Evolutionary conservation across 2,329 filamentous ascomycete genomes (phyloP), one percentile per base, ranked within the genome.

Genomic region (Karstenula rhodostoma): DNA sequence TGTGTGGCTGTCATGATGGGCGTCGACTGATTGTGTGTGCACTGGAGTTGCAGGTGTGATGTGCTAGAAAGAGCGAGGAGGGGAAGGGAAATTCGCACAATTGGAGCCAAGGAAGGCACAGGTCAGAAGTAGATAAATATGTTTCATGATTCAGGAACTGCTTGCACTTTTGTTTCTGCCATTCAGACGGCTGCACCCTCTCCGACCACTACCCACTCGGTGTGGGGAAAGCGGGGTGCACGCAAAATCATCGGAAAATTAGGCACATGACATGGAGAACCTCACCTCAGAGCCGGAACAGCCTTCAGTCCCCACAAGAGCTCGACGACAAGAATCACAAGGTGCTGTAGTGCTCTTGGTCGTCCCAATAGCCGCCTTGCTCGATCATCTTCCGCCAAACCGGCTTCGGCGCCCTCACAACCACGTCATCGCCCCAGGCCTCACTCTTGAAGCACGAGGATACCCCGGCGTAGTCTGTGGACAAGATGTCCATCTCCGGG

Each of bases 191-290:
- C 19, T 35, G 35, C n/a, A 50, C 19, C n/a, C 47, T 33, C 47
- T 50, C 29, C 15, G 29, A 22, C 7, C 12, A 29, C 6, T 50
- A 27, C 13, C 47, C 47, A 50, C 47, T 50, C 22, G 29, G 47
- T 50, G 47, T 50, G 47, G 47, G 47, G 29, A 35, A 35, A 50
- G 47, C 27, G 47, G 47, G 47, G 47, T 50, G 47, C 3, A 10
- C 47, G 47, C 47, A 50, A 50, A 50, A 50, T 33, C 12, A 22
- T 50, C 47, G 47, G 47, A 50, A 50, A 50, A 50, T 12, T 22
- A 2, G 17, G 15, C 29, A 35, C 47, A 35, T 32, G 29, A 50
- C 44, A 5, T n/a, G 23, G 43, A 17, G 44, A 29, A 29, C 19
- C n/a, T 44, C 19, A 19, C 8, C n/a, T 23, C 42, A 10, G 37